Base-by-base conservation (phyloP, 352 stramenopile species). In the Globisporangium paroecandrum region DNA sequence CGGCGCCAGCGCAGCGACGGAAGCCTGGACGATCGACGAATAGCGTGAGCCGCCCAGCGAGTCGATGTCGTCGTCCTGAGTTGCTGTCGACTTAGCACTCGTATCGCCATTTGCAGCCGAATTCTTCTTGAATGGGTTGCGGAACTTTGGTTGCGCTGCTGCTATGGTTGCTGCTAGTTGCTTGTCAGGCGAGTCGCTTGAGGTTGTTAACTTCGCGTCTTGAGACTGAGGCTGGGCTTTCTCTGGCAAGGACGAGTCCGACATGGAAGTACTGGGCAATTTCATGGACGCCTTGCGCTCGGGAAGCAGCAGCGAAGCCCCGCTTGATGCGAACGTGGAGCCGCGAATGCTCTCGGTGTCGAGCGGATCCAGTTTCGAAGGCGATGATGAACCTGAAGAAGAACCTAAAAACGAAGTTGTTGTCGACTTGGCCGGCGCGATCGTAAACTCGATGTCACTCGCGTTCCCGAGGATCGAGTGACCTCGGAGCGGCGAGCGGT, bases 41-140 rank as follows among this genome's bases (percentile, higher is more conserved):
- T 29, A 9, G 9, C 22, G 62, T 2, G 49, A 20, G 8, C 46
- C 51, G 6, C 36, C 36, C 5, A 57, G 24, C 4, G 64, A 18
- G 38, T 69, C 56, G 8, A 47, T 55, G 43, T 55, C 46, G 7
- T 69, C 54, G 15, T 64, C 41, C 13, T 58, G 43, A 9, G 7
- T 5, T 43, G 18, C 18, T 51, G 43, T 51, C 5, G 43, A 51
- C 43, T 55, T 38, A 8, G 20, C 53, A 22, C 32, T 36, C 10
- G 8, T 54, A 3, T 51, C 43, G 9, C 20, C n/a, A 22, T 18
- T 34, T 20, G 20, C 20, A 3, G 41, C 12, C 20, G 25, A 0
- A 12, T n/a, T 34, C 38, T 63, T 69, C 64, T 64, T 69, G 32
- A 69, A 69, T 34, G 56, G 56, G 56, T 59, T 69, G 7, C 56